Conservation (phyloP, 768 basidiomycete species). For the Podaxis carcinomalis region DNA sequence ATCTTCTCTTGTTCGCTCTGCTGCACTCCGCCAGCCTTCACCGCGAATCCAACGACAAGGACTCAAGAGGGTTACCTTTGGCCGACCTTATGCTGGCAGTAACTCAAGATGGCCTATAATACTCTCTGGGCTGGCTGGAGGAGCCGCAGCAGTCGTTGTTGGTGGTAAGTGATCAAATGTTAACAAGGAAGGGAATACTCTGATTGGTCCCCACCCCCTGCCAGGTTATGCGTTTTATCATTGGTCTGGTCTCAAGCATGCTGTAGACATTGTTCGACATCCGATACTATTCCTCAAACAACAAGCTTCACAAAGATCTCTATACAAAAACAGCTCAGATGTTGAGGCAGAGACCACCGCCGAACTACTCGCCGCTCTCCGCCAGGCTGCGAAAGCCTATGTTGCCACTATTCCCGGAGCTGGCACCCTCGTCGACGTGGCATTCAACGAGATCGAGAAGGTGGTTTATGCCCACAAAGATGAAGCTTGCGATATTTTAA, state of each 20-base stretch:
- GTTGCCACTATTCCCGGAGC: slow-evolving; percentile 35
- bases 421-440: slow-evolving; percentile 31
- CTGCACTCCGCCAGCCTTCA: neutral
- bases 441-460: slow-evolving; percentile 38
- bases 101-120: neutral
- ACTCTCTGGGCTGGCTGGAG: neutral
- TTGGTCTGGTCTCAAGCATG: slow-evolving; percentile 32
- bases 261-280: slow-evolving; percentile 26
- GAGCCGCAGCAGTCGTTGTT: neutral
- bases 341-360: slow-evolving; percentile 16
- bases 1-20: neutral
- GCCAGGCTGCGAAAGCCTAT: slow-evolving; percentile 36
- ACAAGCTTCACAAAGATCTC: slow-evolving; percentile 11
- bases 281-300: slow-evolving; percentile 1
- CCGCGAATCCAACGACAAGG: neutral
- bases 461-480: slow-evolving; percentile 32
- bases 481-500: slow-evolving; percentile 33
- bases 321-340: neutral
- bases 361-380: slow-evolving; percentile 32
- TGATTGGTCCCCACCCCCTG: neutral
- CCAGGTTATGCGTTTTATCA: slow-evolving; percentile 38
- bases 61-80: neutral
- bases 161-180: slow-evolving; percentile 1
- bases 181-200: neutral
- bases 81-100: neutral